Conservation (phyloP, 164 flowering plant species). For the Macadamia tetraphylla region DNA sequence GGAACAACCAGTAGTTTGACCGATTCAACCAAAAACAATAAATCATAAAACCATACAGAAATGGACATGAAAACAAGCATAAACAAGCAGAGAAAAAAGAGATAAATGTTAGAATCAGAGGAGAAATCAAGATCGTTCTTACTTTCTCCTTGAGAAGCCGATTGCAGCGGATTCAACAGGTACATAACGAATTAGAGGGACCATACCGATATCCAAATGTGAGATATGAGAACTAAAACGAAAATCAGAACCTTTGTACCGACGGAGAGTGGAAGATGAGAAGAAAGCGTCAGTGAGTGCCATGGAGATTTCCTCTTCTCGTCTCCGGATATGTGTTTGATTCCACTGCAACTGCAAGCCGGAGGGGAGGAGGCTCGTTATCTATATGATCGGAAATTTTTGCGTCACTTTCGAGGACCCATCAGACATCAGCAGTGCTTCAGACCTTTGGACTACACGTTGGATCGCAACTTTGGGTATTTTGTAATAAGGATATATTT, state of each 20-base stretch:
- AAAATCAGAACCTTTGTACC: constrained; percentile 15
- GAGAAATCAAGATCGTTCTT: background rate
- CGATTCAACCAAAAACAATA: background rate
- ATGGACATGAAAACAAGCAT: no score
- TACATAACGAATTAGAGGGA: constrained; percentile 12
- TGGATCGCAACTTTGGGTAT: no score
- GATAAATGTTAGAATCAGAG: background rate
- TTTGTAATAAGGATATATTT: no score
- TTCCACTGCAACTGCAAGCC: background rate
- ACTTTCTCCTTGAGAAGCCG: constrained; percentile 15
- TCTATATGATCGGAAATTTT: no score
- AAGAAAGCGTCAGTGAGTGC: constrained; percentile 20
- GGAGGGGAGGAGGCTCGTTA: no score
- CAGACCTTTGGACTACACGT: no score
- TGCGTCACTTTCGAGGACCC: no score
- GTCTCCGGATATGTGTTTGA: background rate
- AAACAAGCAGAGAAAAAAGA: background rate
- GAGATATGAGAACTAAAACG: constrained; percentile 8
- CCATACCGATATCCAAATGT: background rate
- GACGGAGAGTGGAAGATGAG: constrained; percentile 12
- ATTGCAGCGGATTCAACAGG: constrained; percentile 4
- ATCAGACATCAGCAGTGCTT: no score
- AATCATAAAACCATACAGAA: background rate
- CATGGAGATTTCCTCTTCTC: constrained; percentile 9
- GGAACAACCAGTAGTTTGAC: background rate